phyloP scores from a whole-genome alignment of 192 early-diverging fungal species.

The Coemansia sp. region DNA sequence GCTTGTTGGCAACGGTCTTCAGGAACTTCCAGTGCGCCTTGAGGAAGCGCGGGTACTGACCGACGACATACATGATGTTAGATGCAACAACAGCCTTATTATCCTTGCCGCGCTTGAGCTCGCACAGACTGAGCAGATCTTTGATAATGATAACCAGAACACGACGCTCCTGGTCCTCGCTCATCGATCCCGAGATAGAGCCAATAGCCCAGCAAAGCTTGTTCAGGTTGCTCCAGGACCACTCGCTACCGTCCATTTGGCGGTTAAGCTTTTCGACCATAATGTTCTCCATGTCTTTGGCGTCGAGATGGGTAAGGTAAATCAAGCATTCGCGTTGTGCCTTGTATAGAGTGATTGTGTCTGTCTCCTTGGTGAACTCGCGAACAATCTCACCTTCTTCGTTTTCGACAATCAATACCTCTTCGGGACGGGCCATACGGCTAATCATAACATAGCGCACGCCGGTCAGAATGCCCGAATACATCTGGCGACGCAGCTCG shows the following conservation, averaged over 20 bases:
- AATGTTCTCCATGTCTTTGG: slow-evolving; percentile 89
- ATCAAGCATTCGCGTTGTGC: slow-evolving; percentile 96
- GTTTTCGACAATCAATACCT: slow-evolving; percentile 96
- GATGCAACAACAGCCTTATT: slow-evolving; percentile 99
- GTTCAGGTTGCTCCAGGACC: slow-evolving; percentile 98
- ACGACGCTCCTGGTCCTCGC: slow-evolving; percentile 93
- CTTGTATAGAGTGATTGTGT: slow-evolving; percentile 98
- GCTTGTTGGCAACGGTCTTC: slow-evolving; percentile 99
- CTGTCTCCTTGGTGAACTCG: slow-evolving; percentile 94
- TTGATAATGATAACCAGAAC: slow-evolving; percentile 99
- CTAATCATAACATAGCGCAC: slow-evolving; percentile 97
- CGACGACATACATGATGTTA: slow-evolving; percentile 99
- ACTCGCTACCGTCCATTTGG: slow-evolving; percentile 96
- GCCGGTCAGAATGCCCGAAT: slow-evolving; percentile 77
- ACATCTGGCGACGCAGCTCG: slow-evolving; percentile 72
- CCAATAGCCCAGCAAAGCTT: slow-evolving; percentile 99
- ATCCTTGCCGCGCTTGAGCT: slow-evolving; percentile 98
- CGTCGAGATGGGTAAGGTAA: slow-evolving; percentile 96
- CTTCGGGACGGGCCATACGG: slow-evolving; percentile 98
- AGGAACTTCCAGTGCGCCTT: slow-evolving; percentile 99
- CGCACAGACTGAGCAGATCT: slow-evolving; percentile 90
- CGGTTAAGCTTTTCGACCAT: slow-evolving; percentile 90
- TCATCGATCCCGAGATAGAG: slow-evolving; percentile 96
- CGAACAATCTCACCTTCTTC: slow-evolving; percentile 99
- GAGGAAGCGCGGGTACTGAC: slow-evolving; percentile 99